Evolutionary conservation across 306 rosid species (phyloP).

Genomic region (Medicago lupulina): DNA sequence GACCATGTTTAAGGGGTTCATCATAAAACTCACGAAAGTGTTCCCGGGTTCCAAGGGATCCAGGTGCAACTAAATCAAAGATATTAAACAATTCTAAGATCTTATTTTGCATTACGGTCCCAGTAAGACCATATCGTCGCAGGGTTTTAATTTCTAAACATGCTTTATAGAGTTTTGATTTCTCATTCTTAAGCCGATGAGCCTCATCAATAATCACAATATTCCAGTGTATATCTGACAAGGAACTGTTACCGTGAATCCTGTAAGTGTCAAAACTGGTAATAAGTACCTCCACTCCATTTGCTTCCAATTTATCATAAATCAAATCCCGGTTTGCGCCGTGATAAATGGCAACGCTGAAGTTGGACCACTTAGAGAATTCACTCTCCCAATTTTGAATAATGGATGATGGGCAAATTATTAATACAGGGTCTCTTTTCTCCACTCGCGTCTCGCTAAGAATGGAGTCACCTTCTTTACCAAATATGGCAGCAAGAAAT

Average conservation of each 20-base stretch:
- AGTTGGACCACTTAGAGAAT: constrained; percentile 90
- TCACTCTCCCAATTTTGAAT: constrained; percentile 92
- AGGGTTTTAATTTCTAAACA: constrained; percentile 77
- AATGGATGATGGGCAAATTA: constrained; percentile 87
- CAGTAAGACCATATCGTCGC: constrained; percentile 89
- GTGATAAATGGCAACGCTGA: constrained; percentile 77
- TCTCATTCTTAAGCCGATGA: constrained; percentile 90
- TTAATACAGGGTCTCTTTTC: constrained; percentile 71
- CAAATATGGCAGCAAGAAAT: constrained; percentile 85
- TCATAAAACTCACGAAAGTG: constrained; percentile 90
- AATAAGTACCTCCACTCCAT: constrained; percentile 74
- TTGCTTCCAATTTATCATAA: constrained; percentile 67
- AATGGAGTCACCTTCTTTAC: constrained; percentile 61
- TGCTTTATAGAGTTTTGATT: constrained; percentile 82
- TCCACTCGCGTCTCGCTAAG: constrained; percentile 42
- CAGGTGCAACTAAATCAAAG: constrained; percentile 93
- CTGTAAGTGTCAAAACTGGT: constrained; percentile 92
- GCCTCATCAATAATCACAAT: constrained; percentile 86
- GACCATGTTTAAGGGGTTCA: constrained; percentile 97
- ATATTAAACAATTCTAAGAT: constrained; percentile 92
- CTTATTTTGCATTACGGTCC: constrained; percentile 95
- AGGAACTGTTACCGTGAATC: constrained; percentile 69
- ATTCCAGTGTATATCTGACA: constrained; percentile 74
- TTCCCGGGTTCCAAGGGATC: constrained; percentile 92
- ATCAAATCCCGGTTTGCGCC: constrained; percentile 83